Evolutionary conservation across 2,329 filamentous ascomycete genomes (phyloP).

Genomic region (Hortaea sp.): DNA sequence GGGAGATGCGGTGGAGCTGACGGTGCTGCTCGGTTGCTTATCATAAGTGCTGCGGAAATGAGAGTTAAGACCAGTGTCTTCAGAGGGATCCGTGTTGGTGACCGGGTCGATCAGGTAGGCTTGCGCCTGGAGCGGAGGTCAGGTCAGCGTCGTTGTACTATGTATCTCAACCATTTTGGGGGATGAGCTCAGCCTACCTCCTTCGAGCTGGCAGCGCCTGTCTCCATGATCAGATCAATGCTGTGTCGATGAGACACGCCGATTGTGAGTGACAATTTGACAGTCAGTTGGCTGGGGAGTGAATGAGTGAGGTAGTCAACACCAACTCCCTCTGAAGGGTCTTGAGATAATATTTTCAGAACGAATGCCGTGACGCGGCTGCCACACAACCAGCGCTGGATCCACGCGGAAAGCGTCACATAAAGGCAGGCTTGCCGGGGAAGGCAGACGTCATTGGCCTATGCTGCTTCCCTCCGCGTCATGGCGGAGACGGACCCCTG

Average conservation of each 20-base stretch:
- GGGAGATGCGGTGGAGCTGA: constrained; percentile 19
- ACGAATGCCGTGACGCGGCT: not conserved
- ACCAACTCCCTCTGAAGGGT: not conserved
- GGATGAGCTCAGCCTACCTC: constrained; percentile 1
- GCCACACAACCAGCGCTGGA: not conserved
- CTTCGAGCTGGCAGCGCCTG: constrained; percentile 1
- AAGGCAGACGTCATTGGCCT: not conserved
- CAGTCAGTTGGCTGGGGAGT: not conserved
- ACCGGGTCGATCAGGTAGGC: constrained; percentile 62
- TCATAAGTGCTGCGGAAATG: constrained; percentile 43
- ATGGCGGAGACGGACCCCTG: not conserved
- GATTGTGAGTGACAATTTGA: too few relatives aligned
- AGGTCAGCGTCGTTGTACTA: not conserved
- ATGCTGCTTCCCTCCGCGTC: not conserved
- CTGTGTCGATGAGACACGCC: too few relatives aligned
- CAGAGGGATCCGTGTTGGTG: constrained; percentile 55
- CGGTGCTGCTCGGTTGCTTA: constrained; percentile 3
- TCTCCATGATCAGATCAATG: too few relatives aligned
- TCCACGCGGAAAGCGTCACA: not conserved
- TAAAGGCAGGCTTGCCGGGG: not conserved
- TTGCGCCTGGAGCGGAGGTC: constrained; percentile 7
- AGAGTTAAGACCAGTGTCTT: constrained; percentile 55
- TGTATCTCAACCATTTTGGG: not conserved
- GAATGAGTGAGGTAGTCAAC: not conserved
- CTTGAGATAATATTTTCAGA: not conserved